A percentile compares a stretch with the other conserved stretches of the same genome.
These are phyloP conservation scores for Podospora pseudopauciseta DNA, from an alignment of 495 filamentous ascomycete species.

Conservation along the genomic window DNA sequence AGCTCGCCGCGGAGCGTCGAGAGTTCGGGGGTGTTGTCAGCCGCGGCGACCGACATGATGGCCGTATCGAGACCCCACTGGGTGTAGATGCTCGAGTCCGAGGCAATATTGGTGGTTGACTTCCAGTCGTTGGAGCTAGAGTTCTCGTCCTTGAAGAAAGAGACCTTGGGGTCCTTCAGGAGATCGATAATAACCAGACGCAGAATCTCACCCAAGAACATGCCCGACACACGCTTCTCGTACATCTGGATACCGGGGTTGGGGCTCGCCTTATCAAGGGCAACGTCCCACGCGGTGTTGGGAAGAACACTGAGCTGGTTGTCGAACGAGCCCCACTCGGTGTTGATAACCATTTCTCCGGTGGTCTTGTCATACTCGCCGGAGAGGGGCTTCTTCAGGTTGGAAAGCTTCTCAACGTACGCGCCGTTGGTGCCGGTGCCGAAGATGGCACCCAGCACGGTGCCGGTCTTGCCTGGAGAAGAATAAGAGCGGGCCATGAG, in stretches of 20 bases:
- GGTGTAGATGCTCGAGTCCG: slow-evolving; percentile 62
- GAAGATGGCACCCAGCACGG: slow-evolving; percentile 87
- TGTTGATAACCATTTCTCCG: slow-evolving; percentile 95
- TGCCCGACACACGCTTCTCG: slow-evolving; percentile 95
- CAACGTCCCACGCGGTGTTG: slow-evolving; percentile 75
- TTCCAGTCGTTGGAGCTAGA: slow-evolving; percentile 60
- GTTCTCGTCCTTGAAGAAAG: slow-evolving; percentile 67
- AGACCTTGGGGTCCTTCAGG: slow-evolving; percentile 55
- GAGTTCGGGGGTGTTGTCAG: slow-evolving; percentile 63
- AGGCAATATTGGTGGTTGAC: slow-evolving; percentile 63
- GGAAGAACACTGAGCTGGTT: slow-evolving; percentile 85
- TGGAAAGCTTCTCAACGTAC: slow-evolving; percentile 73
- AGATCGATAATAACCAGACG: slow-evolving; percentile 69
- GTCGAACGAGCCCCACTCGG: slow-evolving; percentile 98
- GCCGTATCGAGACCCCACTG: slow-evolving; percentile 89
- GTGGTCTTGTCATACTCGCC: slow-evolving; percentile 75
- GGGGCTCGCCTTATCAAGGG: slow-evolving; percentile 72
- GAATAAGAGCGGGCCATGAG: slow-evolving; percentile 97
- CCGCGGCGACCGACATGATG: slow-evolving; percentile 75
- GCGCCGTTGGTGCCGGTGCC: slow-evolving; percentile 95
- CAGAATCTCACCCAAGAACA: slow-evolving; percentile 96
- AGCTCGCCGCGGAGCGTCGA: slow-evolving; percentile 69
- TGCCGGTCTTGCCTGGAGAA: slow-evolving; percentile 80
- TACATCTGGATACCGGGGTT: slow-evolving; percentile 99
- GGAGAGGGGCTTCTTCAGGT: slow-evolving; percentile 62